Evolutionary conservation across 495 filamentous ascomycete genomes (phyloP), one percentile per base, ranked within the genome.

Genomic region (Ascobolus immersus): DNA sequence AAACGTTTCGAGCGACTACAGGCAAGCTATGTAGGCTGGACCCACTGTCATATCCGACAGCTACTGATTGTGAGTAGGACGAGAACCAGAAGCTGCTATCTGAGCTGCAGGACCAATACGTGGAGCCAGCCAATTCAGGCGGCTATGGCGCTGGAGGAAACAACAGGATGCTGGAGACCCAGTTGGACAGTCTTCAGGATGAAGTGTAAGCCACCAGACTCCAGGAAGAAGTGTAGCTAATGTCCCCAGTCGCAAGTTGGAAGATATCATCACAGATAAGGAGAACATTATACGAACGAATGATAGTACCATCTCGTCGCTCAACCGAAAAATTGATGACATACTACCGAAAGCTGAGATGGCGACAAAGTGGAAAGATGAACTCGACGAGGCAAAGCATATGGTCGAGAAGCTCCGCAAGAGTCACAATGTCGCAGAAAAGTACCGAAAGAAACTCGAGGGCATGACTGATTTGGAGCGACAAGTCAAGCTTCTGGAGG

Each of bases 391-490:
- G 26, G 47, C 47, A 22, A 42, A 46, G 18, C 47, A 50, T 36
- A 45, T 43, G 13, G 44, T 50, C 20, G 47, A 50, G 23, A 45
- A 44, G 14, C 46, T 50, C 17, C 45, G 39, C 17, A 50, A 50
- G 25, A 38, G 31, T 14, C 47, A 45, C 28, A 50, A 50, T 34
- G 39, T 46, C 30, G 46, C 47, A 13, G 46, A 50, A 22, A 49
- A 50, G 38, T 50, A 50, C 39, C 46, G 47, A 9, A 44, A 37
- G 29, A 50, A 50, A 33, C 37, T 50, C 11, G 47, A 50, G 28
- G 38, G 39, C 3, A 50, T 50, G 47, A 39, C 46, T 17, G 47
- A 50, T 8, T 18, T 50, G 22, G 47, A 50, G 30, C 43, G 37
- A 28, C 45, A 46, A 23, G 37, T 41, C 7, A 50, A 50, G 43